Evolutionary conservation across 83 land plant species (phyloP), one percentile per base, ranked within the genome.

Genomic region (Larix sibirica): DNA sequence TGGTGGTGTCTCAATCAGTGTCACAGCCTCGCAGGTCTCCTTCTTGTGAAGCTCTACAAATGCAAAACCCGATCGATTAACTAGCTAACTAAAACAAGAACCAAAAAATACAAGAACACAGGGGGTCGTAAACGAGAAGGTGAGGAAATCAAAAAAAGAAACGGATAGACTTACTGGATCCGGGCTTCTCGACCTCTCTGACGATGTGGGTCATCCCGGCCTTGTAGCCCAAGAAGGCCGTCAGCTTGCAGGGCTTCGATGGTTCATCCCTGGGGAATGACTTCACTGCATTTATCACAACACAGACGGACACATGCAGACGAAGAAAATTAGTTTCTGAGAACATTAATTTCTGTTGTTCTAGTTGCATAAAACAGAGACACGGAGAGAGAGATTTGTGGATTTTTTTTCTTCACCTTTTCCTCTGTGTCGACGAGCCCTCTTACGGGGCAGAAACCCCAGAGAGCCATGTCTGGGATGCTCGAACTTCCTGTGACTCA

Each of bases 401-500:
- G 2, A 4, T 1, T 63, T 21, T 63, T 63, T 20, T n/a, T 7
- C 24, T 23, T 24, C 2, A 90, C 94, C 96, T 84, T 93, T 95
- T 73, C 97, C 97, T 66, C 97, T 90, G 60, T 93, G 95, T 28
- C 97, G 88, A 36, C 90, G 81, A 36, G 95, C 94, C 70, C 97
- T 80, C 82, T 95, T 95, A 79, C 97, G 88, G 59, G 97, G 97
- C 0, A 95, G 91, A 84, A 95, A 95, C 0, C 95, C 96, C 77
- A 95, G 83, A 20, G 97, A 95, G 3, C 97, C 96, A 86, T 95
- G 97, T 18, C 97, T 84, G 65, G 97, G 97, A 83, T 95, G 97
- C 91, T 95, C 97, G 89, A 95, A 95, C 93, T 95, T 95, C 68
- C 97, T 85, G 82, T 95, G 97, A 75, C 94, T 91, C 97, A 89